phyloP scores from a whole-genome alignment of 1,284 basidiomycete genomes.

The Fomes fomentarius region DNA sequence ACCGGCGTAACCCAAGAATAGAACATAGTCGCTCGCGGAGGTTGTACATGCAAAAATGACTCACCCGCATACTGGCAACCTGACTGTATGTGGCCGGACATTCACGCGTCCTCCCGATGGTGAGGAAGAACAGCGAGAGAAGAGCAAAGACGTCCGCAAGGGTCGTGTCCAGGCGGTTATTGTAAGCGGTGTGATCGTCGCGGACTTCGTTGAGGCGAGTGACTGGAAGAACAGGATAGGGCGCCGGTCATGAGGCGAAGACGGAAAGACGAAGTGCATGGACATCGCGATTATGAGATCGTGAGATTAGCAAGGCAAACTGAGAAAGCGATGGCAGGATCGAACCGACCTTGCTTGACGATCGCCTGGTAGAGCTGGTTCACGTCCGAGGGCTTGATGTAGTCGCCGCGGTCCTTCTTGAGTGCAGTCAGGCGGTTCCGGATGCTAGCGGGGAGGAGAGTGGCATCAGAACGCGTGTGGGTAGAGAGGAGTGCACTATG shows the following conservation, averaged over 20 bases:
- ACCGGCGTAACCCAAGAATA: neutral
- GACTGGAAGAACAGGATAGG: slow-evolving; percentile 52
- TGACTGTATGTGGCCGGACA: slow-evolving; percentile 93
- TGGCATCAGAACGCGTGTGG: slow-evolving; percentile 12
- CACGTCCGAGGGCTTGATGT: slow-evolving; percentile 92
- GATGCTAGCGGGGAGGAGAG: slow-evolving; percentile 57
- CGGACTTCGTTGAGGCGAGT: slow-evolving; percentile 92
- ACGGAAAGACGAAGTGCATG: neutral
- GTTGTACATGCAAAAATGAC: slow-evolving; percentile 37
- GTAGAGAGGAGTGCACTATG: slow-evolving; percentile 8
- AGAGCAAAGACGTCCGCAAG: slow-evolving; percentile 93
- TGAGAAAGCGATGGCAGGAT: neutral
- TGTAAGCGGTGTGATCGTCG: slow-evolving; percentile 75
- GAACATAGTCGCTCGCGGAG: neutral
- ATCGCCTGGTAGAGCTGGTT: slow-evolving; percentile 92
- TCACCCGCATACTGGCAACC: slow-evolving; percentile 90
- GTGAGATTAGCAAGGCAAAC: slow-evolving; percentile 3
- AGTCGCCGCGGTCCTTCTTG: slow-evolving; percentile 88
- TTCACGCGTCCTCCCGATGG: slow-evolving; percentile 92
- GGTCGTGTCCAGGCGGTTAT: slow-evolving; percentile 91
- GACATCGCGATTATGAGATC: neutral
- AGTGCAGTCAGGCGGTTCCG: slow-evolving; percentile 88
- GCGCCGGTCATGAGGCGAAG: slow-evolving; percentile 14
- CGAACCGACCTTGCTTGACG: slow-evolving; percentile 83
- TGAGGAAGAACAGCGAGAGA: slow-evolving; percentile 90